Percentiles rank a stretch among this genome's conserved stretches.
phyloP scores from a whole-genome alignment of 2,329 filamentous ascomycete genomes.

The Colletotrichum trifolii region DNA sequence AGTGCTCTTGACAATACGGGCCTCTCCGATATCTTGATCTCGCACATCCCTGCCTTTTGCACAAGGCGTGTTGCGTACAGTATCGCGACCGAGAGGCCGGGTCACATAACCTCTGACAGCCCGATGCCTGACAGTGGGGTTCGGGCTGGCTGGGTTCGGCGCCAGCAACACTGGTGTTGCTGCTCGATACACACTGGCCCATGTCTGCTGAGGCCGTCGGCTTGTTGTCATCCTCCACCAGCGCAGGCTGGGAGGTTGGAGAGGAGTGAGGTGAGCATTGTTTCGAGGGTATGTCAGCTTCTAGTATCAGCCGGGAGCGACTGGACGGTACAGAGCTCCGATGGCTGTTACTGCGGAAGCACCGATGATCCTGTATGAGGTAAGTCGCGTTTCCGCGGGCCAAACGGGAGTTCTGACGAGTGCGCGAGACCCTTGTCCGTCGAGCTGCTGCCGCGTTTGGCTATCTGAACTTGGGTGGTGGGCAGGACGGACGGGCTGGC shows the following conservation, averaged over 20 bases:
- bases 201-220: slow-evolving; percentile 26
- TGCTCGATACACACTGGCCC: slow-evolving; percentile 34
- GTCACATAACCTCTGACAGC: slow-evolving; percentile 23
- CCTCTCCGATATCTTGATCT: slow-evolving; percentile 28
- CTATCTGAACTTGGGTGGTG: too few relatives aligned
- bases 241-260: slow-evolving; percentile 25
- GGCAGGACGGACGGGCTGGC: not conserved
- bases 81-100: slow-evolving; percentile 26
- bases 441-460: not conserved
- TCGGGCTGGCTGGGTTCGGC: slow-evolving; percentile 1
- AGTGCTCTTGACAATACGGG: slow-evolving; percentile 34
- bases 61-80: slow-evolving; percentile 28
- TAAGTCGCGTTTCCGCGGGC: slow-evolving; percentile 10
- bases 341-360: slow-evolving; percentile 25
- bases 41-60: slow-evolving; percentile 30
- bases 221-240: slow-evolving; percentile 28
- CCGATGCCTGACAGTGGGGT: slow-evolving; percentile 27
- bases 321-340: slow-evolving; percentile 16
- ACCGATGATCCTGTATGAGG: slow-evolving; percentile 19
- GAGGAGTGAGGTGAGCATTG: slow-evolving; percentile 27
- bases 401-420: slow-evolving; percentile 12
- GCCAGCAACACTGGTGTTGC: not conserved
- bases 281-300: slow-evolving; percentile 20
- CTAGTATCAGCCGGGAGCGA: slow-evolving; percentile 3
- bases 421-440: slow-evolving; percentile 16